These are phyloP conservation scores for Cnidoscolus chayamansa DNA, from an alignment of 441 rosid genomes.

Conservation along the genomic window DNA sequence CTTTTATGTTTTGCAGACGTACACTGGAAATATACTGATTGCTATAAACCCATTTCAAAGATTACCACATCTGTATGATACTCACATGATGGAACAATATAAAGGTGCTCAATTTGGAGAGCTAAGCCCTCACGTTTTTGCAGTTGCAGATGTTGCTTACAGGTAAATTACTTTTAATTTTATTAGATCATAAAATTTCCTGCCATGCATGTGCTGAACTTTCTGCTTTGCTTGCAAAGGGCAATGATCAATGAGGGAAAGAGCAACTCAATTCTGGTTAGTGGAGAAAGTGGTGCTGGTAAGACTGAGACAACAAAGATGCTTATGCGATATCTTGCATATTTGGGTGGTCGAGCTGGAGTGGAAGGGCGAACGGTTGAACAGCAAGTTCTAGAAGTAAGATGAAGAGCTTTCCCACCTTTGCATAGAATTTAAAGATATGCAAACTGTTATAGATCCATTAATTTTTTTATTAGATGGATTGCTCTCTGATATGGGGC, in stretches of 20 bases:
- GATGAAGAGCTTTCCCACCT: conserved; percentile 20
- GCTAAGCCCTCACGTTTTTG: conserved; percentile 98
- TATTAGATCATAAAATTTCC: conserved; percentile 9
- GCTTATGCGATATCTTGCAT: conserved; percentile 99
- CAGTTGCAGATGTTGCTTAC: conserved; percentile 94
- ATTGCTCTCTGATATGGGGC: conserved; percentile 24
- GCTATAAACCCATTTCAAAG: conserved; percentile 99
- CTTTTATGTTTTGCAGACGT: conserved; percentile 56
- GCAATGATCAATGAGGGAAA: conserved; percentile 97
- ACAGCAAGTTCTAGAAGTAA: conserved; percentile 98
- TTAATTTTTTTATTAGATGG: conserved; percentile 16
- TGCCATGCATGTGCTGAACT: conserved; percentile 13
- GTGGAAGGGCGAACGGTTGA: conserved; percentile 99
- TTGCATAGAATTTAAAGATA: not conserved
- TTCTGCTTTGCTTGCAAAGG: conserved; percentile 40
- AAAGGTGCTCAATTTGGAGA: conserved; percentile 98
- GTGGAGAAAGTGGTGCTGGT: conserved; percentile 99
- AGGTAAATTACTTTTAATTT: conserved; percentile 40
- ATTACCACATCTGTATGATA: conserved; percentile 94
- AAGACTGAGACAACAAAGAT: conserved; percentile 99
- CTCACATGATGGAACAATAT: conserved; percentile 99
- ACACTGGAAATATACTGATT: conserved; percentile 98
- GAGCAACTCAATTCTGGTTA: conserved; percentile 97
- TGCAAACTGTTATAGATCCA: not conserved
- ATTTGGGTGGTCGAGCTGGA: conserved; percentile 93